These are phyloP conservation scores for Aquanectria penicillioides DNA, from an alignment of 2,329 filamentous ascomycete species.

Conservation along the genomic window DNA sequence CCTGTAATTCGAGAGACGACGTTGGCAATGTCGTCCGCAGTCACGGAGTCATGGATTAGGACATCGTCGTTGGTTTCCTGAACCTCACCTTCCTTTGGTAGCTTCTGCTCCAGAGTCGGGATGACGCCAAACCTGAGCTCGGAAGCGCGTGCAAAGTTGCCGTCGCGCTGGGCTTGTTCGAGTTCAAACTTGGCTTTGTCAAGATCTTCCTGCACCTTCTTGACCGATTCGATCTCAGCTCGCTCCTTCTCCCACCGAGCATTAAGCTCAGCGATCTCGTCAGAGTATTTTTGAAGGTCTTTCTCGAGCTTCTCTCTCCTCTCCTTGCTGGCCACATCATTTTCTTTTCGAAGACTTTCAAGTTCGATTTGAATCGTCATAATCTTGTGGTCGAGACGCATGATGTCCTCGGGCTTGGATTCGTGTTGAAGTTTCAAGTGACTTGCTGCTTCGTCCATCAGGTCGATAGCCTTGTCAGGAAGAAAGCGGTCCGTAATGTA, in stretches of 20 bases:
- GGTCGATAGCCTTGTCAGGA: slow-evolving; percentile 95
- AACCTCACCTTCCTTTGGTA: slow-evolving; percentile 77
- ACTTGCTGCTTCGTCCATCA: slow-evolving; percentile 95
- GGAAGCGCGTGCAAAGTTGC: slow-evolving; percentile 89
- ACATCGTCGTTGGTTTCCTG: slow-evolving; percentile 55
- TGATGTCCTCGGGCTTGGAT: slow-evolving; percentile 94
- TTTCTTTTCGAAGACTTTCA: slow-evolving; percentile 93
- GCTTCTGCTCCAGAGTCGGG: slow-evolving; percentile 79
- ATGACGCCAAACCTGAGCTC: slow-evolving; percentile 91
- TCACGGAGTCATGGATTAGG: slow-evolving; percentile 94
- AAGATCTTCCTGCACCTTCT: slow-evolving; percentile 87
- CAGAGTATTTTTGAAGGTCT: slow-evolving; percentile 79
- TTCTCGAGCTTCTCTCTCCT: slow-evolving; percentile 85
- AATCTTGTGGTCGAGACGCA: slow-evolving; percentile 90
- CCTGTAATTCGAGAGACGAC: slow-evolving; percentile 93
- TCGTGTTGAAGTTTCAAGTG: slow-evolving; percentile 93
- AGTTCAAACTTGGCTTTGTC: slow-evolving; percentile 87
- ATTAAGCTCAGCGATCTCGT: slow-evolving; percentile 78
- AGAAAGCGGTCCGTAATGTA: slow-evolving; percentile 97
- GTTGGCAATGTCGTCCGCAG: slow-evolving; percentile 89
- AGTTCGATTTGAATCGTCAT: slow-evolving; percentile 98
- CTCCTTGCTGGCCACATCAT: slow-evolving; percentile 87
- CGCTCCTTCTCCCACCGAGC: slow-evolving; percentile 92
- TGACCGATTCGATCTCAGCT: slow-evolving; percentile 85
- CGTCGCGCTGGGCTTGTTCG: slow-evolving; percentile 86